Conservation (phyloP, 345 rosid genomes). For the Raphanus raphanistrum region DNA sequence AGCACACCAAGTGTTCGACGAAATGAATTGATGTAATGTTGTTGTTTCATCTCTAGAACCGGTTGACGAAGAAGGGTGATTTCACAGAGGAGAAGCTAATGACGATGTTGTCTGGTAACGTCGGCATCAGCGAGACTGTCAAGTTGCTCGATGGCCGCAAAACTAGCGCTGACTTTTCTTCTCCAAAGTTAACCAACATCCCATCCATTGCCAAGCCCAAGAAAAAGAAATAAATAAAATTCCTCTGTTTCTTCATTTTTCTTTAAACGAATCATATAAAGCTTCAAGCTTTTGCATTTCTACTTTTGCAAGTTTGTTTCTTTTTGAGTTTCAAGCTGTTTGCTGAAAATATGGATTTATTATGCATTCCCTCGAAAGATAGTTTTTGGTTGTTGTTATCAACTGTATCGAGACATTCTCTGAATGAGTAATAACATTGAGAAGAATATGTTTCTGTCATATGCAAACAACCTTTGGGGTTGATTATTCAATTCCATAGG, state of each 20-base stretch:
- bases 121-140: conserved; percentile 26
- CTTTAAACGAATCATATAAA: not conserved
- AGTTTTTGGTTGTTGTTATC: not conserved
- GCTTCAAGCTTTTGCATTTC: conserved; percentile 4
- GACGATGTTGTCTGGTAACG: conserved; percentile 26
- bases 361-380: not conserved
- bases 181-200: not conserved
- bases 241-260: not conserved
- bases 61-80: conserved; percentile 37
- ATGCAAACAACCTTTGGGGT: conserved; percentile 4
- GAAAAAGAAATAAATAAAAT: not conserved
- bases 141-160: conserved; percentile 31
- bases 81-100: conserved; percentile 26
- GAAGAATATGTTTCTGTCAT: conserved; percentile 9
- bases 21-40: not conserved
- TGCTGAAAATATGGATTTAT: not conserved
- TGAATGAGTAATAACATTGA: not conserved
- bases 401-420: not conserved
- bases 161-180: not conserved
- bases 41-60: conserved; percentile 19
- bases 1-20: conserved; percentile 36
- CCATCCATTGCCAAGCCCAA: not conserved
- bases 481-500: not conserved
- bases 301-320: not conserved
- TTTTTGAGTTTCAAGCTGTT: not conserved